Conservation (phyloP, 371 early-diverging fungal species). For the Mortierella sp. region DNA sequence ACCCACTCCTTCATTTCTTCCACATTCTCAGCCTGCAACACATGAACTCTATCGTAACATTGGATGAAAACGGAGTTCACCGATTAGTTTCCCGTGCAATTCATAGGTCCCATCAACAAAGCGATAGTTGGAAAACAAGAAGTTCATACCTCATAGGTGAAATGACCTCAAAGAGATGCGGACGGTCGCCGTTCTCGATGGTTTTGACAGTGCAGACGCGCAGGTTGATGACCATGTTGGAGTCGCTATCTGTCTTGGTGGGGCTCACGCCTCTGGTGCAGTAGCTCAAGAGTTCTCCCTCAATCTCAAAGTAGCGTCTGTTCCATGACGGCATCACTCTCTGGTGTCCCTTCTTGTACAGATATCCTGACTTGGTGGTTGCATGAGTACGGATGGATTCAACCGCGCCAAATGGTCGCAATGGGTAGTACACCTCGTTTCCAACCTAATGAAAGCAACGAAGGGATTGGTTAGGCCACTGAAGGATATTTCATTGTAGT, state of each 20-base stretch:
- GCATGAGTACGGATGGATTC: slow-evolving; percentile 29
- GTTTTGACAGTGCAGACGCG: slow-evolving; percentile 85
- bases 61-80: background rate
- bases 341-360: slow-evolving; percentile 79
- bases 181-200: slow-evolving; percentile 75
- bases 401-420: slow-evolving; percentile 46
- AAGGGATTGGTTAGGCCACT: background rate
- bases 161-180: slow-evolving; percentile 89
- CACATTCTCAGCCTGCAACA: slow-evolving; percentile 88
- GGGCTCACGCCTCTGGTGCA: slow-evolving; percentile 61
- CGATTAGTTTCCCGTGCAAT: background rate
- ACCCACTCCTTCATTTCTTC: slow-evolving; percentile 88
- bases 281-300: slow-evolving; percentile 72
- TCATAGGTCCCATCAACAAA: background rate
- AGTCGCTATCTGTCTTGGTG: slow-evolving; percentile 60
- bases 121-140: background rate
- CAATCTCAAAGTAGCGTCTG: slow-evolving; percentile 79
- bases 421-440: slow-evolving; percentile 58
- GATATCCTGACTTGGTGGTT: slow-evolving; percentile 75
- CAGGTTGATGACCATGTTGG: slow-evolving; percentile 68
- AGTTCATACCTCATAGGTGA: slow-evolving; percentile 77
- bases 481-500: background rate
- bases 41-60: slow-evolving; percentile 62
- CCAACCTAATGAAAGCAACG: slow-evolving; percentile 30
- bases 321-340: slow-evolving; percentile 82